Conservation (phyloP, 2,329 filamentous ascomycete genomes). For the Claviceps cyperi region DNA sequence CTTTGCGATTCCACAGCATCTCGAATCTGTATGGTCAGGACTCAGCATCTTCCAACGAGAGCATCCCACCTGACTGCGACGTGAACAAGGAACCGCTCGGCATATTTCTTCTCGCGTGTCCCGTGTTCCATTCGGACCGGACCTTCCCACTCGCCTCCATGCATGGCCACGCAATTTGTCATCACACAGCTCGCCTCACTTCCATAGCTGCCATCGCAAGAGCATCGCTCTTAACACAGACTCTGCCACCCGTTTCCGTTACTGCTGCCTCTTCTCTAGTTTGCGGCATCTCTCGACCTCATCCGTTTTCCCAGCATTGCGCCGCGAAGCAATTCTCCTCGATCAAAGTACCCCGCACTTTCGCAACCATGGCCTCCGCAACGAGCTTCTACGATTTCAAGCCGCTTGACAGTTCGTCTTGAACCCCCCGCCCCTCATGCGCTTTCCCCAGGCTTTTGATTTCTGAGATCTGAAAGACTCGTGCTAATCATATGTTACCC, state of each 20-base stretch:
- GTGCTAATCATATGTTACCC: slow-evolving; percentile 7
- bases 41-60: no score
- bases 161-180: slow-evolving; percentile 5
- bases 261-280: background rate
- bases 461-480: background rate
- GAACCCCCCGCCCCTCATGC: background rate
- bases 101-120: background rate
- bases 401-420: slow-evolving; percentile 54
- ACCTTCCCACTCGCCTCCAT: background rate
- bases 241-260: background rate
- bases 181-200: slow-evolving; percentile 3
- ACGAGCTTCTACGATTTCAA: slow-evolving; percentile 67
- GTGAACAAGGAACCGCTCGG: no score
- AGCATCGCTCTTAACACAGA: slow-evolving; percentile 4
- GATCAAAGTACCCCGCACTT: slow-evolving; percentile 2
- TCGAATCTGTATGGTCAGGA: background rate
- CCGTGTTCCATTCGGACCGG: background rate
- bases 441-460: background rate
- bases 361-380: slow-evolving; percentile 24
- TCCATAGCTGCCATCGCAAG: background rate
- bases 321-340: background rate
- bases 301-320: background rate
- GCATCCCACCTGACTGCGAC: no score
- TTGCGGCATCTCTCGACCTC: background rate
- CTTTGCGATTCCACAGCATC: background rate